phyloP scores from a whole-genome alignment of 2,329 filamentous ascomycete genomes.

The Geosmithia morbida region DNA sequence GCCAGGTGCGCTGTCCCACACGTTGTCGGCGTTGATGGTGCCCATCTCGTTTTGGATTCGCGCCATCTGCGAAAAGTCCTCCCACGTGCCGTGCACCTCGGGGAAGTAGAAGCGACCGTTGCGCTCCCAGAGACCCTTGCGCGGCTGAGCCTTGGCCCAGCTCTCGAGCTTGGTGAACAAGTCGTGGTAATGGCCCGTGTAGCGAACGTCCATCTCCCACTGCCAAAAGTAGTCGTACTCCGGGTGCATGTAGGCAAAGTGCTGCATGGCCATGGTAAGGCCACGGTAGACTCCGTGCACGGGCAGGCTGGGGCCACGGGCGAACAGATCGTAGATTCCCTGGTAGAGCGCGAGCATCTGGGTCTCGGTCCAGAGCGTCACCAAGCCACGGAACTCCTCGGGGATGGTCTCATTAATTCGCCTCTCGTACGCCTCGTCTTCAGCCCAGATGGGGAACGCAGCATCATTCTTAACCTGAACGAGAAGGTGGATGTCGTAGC shows the following conservation, averaged over 20 bases:
- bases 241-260: conserved; percentile 77
- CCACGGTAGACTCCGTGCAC: conserved; percentile 89
- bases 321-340: conserved; percentile 65
- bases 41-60: conserved; percentile 63
- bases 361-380: conserved; percentile 83
- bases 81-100: conserved; percentile 61
- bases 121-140: conserved; percentile 71
- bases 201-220: conserved; percentile 89
- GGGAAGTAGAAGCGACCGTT: conserved; percentile 68
- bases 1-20: conserved; percentile 43
- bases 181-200: conserved; percentile 76
- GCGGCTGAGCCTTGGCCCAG: conserved; percentile 60
- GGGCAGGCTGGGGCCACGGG: conserved; percentile 50
- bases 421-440: conserved; percentile 51
- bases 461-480: conserved; percentile 72
- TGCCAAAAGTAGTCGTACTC: conserved; percentile 92
- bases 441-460: conserved; percentile 63
- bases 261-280: conserved; percentile 86
- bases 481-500: conserved; percentile 76
- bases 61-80: conserved; percentile 61
- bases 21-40: conserved; percentile 47
- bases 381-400: conserved; percentile 75
- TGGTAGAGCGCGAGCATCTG: conserved; percentile 90
- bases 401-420: conserved; percentile 58
- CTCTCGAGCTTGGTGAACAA: conserved; percentile 52